phyloP scores from a whole-genome alignment of 148 eudicot genomes.

The Silene conica region DNA sequence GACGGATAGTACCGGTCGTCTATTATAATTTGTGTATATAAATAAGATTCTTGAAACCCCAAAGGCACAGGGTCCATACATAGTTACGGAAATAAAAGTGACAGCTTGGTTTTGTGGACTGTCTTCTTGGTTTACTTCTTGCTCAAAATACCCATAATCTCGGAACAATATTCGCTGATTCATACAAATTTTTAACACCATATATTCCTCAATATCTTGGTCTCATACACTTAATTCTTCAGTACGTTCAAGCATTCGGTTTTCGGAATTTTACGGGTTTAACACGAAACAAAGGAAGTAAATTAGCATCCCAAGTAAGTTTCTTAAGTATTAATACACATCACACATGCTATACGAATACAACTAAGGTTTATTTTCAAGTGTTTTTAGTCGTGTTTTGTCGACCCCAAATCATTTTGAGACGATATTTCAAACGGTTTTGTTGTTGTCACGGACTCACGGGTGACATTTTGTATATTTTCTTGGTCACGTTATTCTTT shows the following conservation, averaged over 20 bases:
- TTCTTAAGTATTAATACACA: too few species aligned
- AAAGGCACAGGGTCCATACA: conserved; percentile 9
- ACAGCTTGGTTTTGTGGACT: conserved; percentile 1
- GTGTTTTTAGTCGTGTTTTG: background rate
- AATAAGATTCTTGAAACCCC: background rate
- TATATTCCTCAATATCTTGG: background rate
- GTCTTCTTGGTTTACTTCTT: background rate
- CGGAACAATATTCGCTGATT: background rate
- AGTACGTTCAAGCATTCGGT: background rate
- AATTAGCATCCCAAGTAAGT: background rate
- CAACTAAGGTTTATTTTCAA: too few species aligned
- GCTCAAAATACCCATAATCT: background rate
- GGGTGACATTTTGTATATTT: too few species aligned
- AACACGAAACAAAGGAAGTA: background rate
- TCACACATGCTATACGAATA: too few species aligned
- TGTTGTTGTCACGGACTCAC: too few species aligned
- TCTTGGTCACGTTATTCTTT: too few species aligned
- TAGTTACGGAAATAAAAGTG: background rate
- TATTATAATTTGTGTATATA: too few species aligned
- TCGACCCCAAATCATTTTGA: background rate
- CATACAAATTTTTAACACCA: background rate
- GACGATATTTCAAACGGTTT: background rate
- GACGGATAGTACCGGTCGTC: too few species aligned
- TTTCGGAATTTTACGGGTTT: background rate
- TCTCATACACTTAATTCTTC: too few species aligned